Conservation (phyloP, 2,329 filamentous ascomycete species). For the Microascus cirrosus region DNA sequence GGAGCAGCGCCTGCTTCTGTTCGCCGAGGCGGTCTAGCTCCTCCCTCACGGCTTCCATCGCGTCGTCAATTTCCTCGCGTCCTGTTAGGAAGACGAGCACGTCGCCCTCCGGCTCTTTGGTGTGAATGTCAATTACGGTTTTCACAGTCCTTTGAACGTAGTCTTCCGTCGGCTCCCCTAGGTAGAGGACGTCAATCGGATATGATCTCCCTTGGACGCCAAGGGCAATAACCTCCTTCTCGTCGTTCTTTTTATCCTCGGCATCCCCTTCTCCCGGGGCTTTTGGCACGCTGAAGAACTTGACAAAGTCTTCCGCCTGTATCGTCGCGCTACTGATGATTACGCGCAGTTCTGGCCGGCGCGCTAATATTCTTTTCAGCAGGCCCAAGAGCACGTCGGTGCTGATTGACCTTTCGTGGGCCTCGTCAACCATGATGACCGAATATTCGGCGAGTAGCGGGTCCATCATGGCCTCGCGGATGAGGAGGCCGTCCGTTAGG, state of each 20-base stretch:
- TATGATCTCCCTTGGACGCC: constrained; percentile 77
- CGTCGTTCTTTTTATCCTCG: constrained; percentile 17
- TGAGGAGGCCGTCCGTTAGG: constrained; percentile 81
- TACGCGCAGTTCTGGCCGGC: constrained; percentile 70
- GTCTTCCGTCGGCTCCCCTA: constrained; percentile 68
- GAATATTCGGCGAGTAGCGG: constrained; percentile 85
- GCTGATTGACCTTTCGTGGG: constrained; percentile 85
- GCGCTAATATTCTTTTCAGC: constrained; percentile 79
- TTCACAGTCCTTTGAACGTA: constrained; percentile 77
- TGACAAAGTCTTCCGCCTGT: constrained; percentile 75
- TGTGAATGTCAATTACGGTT: constrained; percentile 80
- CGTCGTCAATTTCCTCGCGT: constrained; percentile 74
- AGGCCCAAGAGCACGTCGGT: constrained; percentile 85
- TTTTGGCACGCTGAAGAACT: constrained; percentile 49
- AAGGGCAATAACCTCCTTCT: constrained; percentile 11
- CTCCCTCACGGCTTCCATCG: constrained; percentile 7
- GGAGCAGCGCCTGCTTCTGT: constrained; percentile 45
- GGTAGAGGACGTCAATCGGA: constrained; percentile 77
- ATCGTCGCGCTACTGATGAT: constrained; percentile 90
- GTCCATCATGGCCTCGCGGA: constrained; percentile 87
- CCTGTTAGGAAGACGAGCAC: constrained; percentile 88
- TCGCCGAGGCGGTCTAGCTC: constrained; percentile 11
- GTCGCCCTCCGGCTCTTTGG: constrained; percentile 69
- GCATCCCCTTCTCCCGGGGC: background rate
- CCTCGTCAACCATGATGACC: constrained; percentile 95